Conservation (phyloP, 2,329 filamentous ascomycete species). For the Fusarium luffae region DNA sequence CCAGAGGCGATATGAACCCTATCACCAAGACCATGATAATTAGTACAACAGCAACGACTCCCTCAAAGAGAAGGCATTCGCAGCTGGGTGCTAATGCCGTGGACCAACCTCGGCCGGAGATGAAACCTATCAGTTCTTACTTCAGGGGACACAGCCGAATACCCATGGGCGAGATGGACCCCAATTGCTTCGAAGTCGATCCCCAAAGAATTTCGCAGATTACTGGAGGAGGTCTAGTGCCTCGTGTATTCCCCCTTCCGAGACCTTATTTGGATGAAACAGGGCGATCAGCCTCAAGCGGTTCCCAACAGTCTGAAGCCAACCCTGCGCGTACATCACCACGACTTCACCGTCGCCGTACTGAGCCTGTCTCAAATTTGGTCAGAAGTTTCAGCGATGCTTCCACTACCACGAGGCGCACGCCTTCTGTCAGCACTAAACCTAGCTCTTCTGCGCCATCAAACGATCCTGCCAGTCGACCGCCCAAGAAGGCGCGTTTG, state of each 20-base stretch:
- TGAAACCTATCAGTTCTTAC: constrained; percentile 66
- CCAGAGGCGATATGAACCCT: constrained; percentile 85
- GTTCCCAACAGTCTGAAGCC: constrained; percentile 26
- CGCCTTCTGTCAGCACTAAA: constrained; percentile 21
- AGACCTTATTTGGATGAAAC: constrained; percentile 64
- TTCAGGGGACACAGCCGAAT: constrained; percentile 64
- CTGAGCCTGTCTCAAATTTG: constrained; percentile 62
- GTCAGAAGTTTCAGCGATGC: constrained; percentile 48
- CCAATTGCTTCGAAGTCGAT: constrained; percentile 69
- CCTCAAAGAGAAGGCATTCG: constrained; percentile 57
- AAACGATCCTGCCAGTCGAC: constrained; percentile 50
- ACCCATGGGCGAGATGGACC: constrained; percentile 71
- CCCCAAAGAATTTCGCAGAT: constrained; percentile 59
- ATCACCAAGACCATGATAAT: constrained; percentile 79
- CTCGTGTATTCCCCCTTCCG: constrained; percentile 68
- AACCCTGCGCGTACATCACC: constrained; percentile 49
- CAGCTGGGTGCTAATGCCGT: constrained; percentile 45
- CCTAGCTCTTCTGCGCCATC: constrained; percentile 24
- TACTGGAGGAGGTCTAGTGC: constrained; percentile 61
- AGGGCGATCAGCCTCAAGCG: constrained; percentile 31
- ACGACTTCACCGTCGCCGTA: constrained; percentile 60
- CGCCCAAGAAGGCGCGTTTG: constrained; percentile 68
- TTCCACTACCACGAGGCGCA: constrained; percentile 29
- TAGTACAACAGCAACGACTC: constrained; percentile 51
- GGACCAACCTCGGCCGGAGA: constrained; percentile 46